Evolutionary conservation across 768 basidiomycete species (phyloP).

Genomic region (Collybia sordida): DNA sequence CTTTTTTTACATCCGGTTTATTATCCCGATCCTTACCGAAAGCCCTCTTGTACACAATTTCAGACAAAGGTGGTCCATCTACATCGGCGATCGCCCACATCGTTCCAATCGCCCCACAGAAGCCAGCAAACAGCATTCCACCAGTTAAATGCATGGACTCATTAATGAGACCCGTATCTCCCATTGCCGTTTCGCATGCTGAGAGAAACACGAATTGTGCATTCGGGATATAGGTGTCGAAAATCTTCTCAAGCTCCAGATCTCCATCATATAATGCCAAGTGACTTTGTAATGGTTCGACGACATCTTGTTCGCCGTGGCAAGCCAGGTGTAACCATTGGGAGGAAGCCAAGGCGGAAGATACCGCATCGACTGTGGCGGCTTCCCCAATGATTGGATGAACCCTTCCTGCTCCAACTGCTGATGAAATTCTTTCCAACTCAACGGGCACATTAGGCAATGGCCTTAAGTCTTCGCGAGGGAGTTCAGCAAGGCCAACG

Average conservation of each 20-base stretch:
- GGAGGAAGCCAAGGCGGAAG: too few relatives aligned
- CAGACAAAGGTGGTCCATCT: slow-evolving; percentile 31
- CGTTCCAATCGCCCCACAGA: slow-evolving; percentile 34
- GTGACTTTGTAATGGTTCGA: slow-evolving; percentile 16
- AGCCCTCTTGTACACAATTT: slow-evolving; percentile 11
- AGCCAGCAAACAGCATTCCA: slow-evolving; percentile 36
- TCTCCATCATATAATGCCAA: slow-evolving; percentile 16
- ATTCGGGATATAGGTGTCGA: slow-evolving; percentile 19
- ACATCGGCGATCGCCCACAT: slow-evolving; percentile 42
- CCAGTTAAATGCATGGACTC: slow-evolving; percentile 39
- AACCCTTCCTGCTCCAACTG: too few relatives aligned
- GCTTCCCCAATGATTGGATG: not conserved
- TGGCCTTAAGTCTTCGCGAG: not conserved
- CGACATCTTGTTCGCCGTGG: slow-evolving; percentile 31
- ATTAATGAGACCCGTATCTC: slow-evolving; percentile 22
- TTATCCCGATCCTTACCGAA: not conserved
- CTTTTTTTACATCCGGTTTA: not conserved
- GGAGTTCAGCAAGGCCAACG: not conserved
- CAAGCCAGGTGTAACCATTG: slow-evolving; percentile 33
- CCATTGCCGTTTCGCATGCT: slow-evolving; percentile 43
- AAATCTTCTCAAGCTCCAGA: slow-evolving; percentile 20
- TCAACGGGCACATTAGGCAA: too few relatives aligned
- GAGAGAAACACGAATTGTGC: slow-evolving; percentile 43
- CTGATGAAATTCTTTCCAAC: too few relatives aligned
- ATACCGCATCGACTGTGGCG: too few relatives aligned